These are phyloP conservation scores for Saccharata proteae DNA, from an alignment of 2,329 filamentous ascomycete species.

Conservation along the genomic window DNA sequence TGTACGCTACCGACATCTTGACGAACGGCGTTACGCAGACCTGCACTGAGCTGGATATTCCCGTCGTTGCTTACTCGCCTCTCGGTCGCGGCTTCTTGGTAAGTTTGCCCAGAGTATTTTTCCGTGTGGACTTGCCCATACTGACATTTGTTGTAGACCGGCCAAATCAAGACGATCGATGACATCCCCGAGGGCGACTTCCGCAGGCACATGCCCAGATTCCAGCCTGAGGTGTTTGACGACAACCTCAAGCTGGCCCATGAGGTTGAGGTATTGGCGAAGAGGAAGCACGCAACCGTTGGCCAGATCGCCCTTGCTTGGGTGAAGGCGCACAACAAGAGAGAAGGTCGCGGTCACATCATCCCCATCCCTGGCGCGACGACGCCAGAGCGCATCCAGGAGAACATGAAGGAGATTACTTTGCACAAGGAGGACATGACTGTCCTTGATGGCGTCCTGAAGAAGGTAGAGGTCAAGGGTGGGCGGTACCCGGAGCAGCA, in stretches of 20 bases:
- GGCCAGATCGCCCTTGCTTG: constrained; percentile 57
- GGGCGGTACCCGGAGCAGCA: constrained; percentile 23
- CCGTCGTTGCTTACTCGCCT: constrained; percentile 58
- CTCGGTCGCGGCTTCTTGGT: constrained; percentile 47
- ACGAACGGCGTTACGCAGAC: constrained; percentile 44
- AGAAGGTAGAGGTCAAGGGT: constrained; percentile 31
- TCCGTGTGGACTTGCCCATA: no score
- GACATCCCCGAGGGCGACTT: constrained; percentile 47
- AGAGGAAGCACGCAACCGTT: constrained; percentile 45
- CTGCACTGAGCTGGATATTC: constrained; percentile 52
- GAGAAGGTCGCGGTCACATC: constrained; percentile 43
- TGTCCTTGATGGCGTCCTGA: constrained; percentile 40
- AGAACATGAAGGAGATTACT: constrained; percentile 40
- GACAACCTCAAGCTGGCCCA: constrained; percentile 52
- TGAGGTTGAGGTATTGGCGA: constrained; percentile 47
- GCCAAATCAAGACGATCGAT: constrained; percentile 32
- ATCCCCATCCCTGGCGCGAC: constrained; percentile 58
- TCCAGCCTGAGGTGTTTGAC: constrained; percentile 51
- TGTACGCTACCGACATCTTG: constrained; percentile 45
- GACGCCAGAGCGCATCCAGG: constrained; percentile 42
- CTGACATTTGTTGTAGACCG: constrained; percentile 13
- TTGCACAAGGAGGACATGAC: constrained; percentile 37
- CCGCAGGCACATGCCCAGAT: constrained; percentile 42
- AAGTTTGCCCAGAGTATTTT: no score
- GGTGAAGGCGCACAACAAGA: constrained; percentile 38